Conservation (phyloP, 2,329 filamentous ascomycete species). For the Rhynchosporium agropyri region DNA sequence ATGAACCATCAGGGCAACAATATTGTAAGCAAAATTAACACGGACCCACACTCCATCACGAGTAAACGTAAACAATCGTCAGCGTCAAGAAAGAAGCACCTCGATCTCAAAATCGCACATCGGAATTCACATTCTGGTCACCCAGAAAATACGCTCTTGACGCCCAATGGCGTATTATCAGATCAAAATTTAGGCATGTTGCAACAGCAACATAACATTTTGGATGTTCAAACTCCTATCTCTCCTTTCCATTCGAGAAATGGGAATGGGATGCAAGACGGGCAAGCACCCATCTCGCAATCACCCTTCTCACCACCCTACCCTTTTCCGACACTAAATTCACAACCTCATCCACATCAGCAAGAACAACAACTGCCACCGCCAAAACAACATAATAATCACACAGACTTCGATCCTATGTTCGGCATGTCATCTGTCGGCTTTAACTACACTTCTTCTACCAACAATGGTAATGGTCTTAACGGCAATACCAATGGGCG, state of each 20-base stretch:
- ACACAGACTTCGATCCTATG: constrained; percentile 58
- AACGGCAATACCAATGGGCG: no score
- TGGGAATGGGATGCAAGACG: neutral
- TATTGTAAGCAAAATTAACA: neutral
- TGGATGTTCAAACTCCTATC: constrained; percentile 14
- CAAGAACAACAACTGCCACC: constrained; percentile 14
- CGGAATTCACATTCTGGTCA: constrained; percentile 36
- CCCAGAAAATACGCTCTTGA: constrained; percentile 38
- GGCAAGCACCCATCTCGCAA: constrained; percentile 29
- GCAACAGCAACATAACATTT: constrained; percentile 12
- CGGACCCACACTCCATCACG: constrained; percentile 10
- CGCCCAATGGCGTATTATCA: constrained; percentile 34
- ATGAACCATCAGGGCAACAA: constrained; percentile 2
- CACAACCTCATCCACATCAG: constrained; percentile 16
- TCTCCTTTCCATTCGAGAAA: constrained; percentile 15
- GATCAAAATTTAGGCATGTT: constrained; percentile 16
- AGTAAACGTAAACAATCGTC: constrained; percentile 29
- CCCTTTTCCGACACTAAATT: constrained; percentile 33
- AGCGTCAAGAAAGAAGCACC: constrained; percentile 44
- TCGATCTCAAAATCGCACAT: constrained; percentile 40
- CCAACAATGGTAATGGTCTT: neutral
- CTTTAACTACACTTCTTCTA: constrained; percentile 41
- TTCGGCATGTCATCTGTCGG: constrained; percentile 59
- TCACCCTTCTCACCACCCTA: constrained; percentile 43
- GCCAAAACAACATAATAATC: neutral